Evolutionary conservation across 2,329 filamentous ascomycete species (phyloP).

Genomic region (Saccharata proteae): DNA sequence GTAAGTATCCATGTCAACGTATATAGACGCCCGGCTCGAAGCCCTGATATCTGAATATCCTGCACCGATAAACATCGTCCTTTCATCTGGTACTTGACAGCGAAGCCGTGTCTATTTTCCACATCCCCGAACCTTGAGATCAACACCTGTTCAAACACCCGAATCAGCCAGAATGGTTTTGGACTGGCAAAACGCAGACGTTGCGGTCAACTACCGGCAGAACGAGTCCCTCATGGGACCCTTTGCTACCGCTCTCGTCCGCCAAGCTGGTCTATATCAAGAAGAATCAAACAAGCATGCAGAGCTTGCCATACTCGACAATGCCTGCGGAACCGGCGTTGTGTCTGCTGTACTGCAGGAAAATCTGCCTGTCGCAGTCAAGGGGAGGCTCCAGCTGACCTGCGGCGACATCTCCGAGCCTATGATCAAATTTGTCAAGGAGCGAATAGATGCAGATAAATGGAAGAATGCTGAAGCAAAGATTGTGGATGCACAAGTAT

Average conservation of each 20-base stretch:
- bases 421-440: conserved; percentile 31
- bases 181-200: conserved; percentile 11
- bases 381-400: conserved; percentile 35
- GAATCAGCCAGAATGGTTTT: too few species aligned
- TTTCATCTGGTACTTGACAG: too few species aligned
- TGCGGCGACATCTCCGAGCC: conserved; percentile 36
- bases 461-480: conserved; percentile 37
- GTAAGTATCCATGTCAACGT: too few species aligned
- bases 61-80: too few species aligned
- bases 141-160: too few species aligned
- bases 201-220: conserved; percentile 16
- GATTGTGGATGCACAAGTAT: conserved; percentile 36
- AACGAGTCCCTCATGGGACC: conserved; percentile 20
- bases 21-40: too few species aligned
- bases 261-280: conserved; percentile 19
- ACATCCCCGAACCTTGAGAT: too few species aligned
- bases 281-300: conserved; percentile 12
- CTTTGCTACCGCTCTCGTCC: conserved; percentile 19
- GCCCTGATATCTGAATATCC: too few species aligned
- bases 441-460: conserved; percentile 26
- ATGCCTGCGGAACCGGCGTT: conserved; percentile 42
- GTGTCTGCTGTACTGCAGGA: conserved; percentile 35
- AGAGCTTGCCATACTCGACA: conserved; percentile 34
- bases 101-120: too few species aligned
- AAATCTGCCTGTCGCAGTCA: conserved; percentile 25